phyloP scores from a whole-genome alignment of 352 stramenopile species.

The Phytophthora sansomeana region DNA sequence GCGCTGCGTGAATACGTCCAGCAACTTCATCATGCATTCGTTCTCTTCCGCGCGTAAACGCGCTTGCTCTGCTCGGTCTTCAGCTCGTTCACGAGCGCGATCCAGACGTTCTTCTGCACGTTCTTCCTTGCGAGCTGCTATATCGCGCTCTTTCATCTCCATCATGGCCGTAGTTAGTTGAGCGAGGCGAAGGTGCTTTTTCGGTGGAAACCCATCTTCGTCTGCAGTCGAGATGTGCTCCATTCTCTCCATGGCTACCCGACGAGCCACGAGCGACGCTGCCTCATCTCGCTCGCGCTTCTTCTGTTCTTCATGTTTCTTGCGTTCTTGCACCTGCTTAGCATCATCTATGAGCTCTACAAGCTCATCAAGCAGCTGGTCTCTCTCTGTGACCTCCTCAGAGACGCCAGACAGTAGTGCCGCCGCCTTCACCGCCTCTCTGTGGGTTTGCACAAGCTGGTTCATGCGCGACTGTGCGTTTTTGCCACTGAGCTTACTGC shows the following conservation, averaged over 20 bases:
- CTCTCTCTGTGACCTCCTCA: background rate
- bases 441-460: background rate
- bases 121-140: conserved; percentile 1
- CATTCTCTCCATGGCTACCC: background rate
- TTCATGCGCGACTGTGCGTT: conserved; percentile 1
- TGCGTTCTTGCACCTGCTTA: background rate
- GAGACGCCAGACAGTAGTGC: background rate
- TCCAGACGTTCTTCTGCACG: background rate
- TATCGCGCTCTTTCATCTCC: conserved; percentile 7
- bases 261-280: background rate
- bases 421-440: background rate
- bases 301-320: conserved; percentile 5
- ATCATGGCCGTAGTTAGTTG: conserved; percentile 2
- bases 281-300: conserved; percentile 1
- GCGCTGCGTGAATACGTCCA: conserved; percentile 7
- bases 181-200: background rate
- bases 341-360: conserved; percentile 6
- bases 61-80: conserved; percentile 5
- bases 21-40: conserved; percentile 6
- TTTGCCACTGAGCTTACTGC: conserved; percentile 1
- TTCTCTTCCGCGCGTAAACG: conserved; percentile 2
- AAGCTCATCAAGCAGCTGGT: conserved; percentile 2
- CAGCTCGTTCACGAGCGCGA: background rate
- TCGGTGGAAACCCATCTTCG: background rate
- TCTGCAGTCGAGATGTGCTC: background rate